Base-by-base conservation (phyloP, 495 filamentous ascomycete genomes). In the Neurospora sp. region DNA sequence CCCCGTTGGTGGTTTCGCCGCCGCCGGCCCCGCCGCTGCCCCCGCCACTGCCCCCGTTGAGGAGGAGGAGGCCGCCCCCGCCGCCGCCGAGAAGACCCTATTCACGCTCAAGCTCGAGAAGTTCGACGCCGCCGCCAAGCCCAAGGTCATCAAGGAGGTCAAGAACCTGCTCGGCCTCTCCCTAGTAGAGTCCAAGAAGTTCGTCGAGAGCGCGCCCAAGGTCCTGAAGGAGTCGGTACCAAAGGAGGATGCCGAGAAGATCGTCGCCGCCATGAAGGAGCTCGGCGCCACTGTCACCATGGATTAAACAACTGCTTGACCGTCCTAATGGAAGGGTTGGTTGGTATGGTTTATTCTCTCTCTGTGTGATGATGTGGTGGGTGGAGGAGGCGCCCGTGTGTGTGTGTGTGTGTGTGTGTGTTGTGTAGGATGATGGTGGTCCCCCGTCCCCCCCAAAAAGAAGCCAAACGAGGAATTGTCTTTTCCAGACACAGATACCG, bases 111-210 rank as follows among this genome's bases (percentile, higher is more conserved):
- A 97, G 82, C 91, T 99, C 42, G 87, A 91, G 81, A 90, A 91
- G 16, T 94, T 98, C 84, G 96, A 98, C 46, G 88, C 94, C 39
- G 86, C 80, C 16, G 85, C 96, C 72, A 99, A 99, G 86, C 93
- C 96, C 72, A 99, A 99, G 90, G 85, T 99, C 73, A 99, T 99
- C 86, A 99, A 99, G 89, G 96, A 99, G 87, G 90, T 99, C 84
- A 99, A 99, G 90, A 89, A 88, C 77, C 88, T 99, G 88, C 87
- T 99, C 71, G 96, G 96, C 5, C 83, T 99, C 82, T 96, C 93
- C 80, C 88, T 99, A 84, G 96, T 99, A 77, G 96, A 99, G 84
- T 97, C 94, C 85, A 99, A 99, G 91, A 99, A 99, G 88, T 99
- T 99, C 83, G 96, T 98, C 76, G 96, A 99, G 88, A 92, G 92